These are phyloP conservation scores for Coniosporium tulheliwenetii DNA, from an alignment of 2,329 filamentous ascomycete genomes.

Conservation along the genomic window DNA sequence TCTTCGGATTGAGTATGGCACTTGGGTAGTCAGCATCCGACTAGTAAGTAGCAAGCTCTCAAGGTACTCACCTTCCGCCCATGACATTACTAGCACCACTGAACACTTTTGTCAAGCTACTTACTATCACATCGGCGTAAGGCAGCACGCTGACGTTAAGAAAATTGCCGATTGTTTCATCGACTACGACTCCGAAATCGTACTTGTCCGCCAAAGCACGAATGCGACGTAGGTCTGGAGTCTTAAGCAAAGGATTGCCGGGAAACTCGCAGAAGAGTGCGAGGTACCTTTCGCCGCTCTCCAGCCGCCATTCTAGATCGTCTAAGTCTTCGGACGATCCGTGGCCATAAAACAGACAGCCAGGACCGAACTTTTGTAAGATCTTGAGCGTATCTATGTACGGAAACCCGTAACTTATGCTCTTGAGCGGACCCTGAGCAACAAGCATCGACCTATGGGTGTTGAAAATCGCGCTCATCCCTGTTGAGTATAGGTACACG, in stretches of 20 bases:
- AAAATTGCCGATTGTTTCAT: conserved; percentile 95
- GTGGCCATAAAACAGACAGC: conserved; percentile 75
- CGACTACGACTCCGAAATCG: conserved; percentile 79
- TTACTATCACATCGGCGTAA: conserved; percentile 81
- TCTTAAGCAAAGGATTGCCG: conserved; percentile 74
- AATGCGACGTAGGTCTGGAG: conserved; percentile 74
- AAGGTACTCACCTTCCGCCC: conserved; percentile 51
- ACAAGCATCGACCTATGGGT: conserved; percentile 60
- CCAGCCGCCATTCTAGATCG: conserved; percentile 59
- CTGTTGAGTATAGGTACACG: conserved; percentile 74
- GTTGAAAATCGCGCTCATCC: conserved; percentile 93
- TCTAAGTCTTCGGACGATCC: conserved; percentile 66
- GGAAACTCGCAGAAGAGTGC: conserved; percentile 92
- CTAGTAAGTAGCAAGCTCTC: neutral
- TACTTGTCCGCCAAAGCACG: conserved; percentile 64
- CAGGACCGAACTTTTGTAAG: conserved; percentile 83
- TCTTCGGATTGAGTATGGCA: conserved; percentile 46
- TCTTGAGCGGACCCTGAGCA: conserved; percentile 50
- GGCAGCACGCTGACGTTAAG: conserved; percentile 88
- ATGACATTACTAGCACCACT: conserved; percentile 97
- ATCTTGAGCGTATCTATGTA: conserved; percentile 96
- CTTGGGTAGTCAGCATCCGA: conserved; percentile 12
- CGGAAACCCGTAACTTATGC: conserved; percentile 89
- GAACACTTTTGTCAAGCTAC: conserved; percentile 92
- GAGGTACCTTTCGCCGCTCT: conserved; percentile 59